Conservation (phyloP, 768 basidiomycete species). For the Kondoa subrosea region DNA sequence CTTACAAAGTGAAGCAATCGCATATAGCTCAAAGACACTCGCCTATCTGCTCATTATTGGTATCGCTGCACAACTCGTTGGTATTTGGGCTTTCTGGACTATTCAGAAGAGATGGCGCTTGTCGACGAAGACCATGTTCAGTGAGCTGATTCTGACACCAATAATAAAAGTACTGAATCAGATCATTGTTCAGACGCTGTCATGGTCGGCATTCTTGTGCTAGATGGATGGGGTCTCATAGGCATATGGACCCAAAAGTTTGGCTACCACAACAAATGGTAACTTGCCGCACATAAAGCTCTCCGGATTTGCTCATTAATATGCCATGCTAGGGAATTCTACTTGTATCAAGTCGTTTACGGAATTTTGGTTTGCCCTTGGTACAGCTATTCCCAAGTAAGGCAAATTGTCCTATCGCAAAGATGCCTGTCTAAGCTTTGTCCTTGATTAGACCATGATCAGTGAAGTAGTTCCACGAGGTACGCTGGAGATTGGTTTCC, state of each 20-base stretch:
- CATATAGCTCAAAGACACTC: not conserved
- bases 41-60: constrained; percentile 13
- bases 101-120: constrained; percentile 12
- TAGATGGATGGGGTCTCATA: constrained; percentile 15
- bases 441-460: constrained; percentile 64
- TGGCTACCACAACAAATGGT: constrained; percentile 14
- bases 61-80: constrained; percentile 11
- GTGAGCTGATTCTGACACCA: no score
- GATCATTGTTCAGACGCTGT: constrained; percentile 10
- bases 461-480: constrained; percentile 39
- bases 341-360: constrained; percentile 11
- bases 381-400: not conserved
- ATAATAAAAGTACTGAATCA: not conserved
- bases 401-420: constrained; percentile 30
- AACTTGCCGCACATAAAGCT: no score
- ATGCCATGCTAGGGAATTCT: constrained; percentile 14
- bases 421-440: constrained; percentile 43
- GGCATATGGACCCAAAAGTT: constrained; percentile 19
- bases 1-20: constrained; percentile 5
- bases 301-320: not conserved
- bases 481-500: not conserved
- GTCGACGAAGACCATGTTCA: constrained; percentile 12
- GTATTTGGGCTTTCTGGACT: constrained; percentile 7
- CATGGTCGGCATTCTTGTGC: constrained; percentile 4
- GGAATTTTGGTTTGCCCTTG: constrained; percentile 1